Base-by-base conservation (phyloP, 2,329 filamentous ascomycete species). In the Hortaea werneckii region DNA sequence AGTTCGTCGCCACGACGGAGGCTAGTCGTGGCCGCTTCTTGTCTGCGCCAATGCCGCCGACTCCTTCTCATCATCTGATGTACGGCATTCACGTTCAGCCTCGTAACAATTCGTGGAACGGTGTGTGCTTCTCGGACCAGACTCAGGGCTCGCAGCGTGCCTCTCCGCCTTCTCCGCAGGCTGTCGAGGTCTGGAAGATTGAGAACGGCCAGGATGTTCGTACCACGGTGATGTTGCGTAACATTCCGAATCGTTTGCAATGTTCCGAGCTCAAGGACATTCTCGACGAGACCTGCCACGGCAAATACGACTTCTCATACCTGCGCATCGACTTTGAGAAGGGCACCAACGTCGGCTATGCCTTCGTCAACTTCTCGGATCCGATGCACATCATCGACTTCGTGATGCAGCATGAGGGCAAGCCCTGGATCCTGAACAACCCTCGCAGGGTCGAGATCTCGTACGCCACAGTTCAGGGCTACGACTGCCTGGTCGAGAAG, bases 381-480 rank as follows among this genome's bases (percentile, higher is more conserved):
- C 80, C 86, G 0, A 70, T 83, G 49, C 79, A 86, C 63, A 87
- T 92, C 49, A 78, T 87, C 44, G 72, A 80, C 9, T 58, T 64
- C 49, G 86, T 89, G 47, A 76, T 87, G 43, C 72, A 80, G 12
- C 49, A 54, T 41, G 43, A 50, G 35, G 41, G 46, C 40, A 47
- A 48, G 37, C 55, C 46, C 42, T 86, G 83, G 87, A 83, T 84
- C 54, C 83, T 53, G 89, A 85, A 69, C 26, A 39, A 45, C 37
- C 39, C 45, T 29, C 51, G 52, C 34, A 80, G 87, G 41, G 86
- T 87, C 0, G 87, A 94, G 64, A 80, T 96, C 39, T 95, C 89
- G 0, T 98, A 96, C 65, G 92, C 92, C n/a, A 95, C 89, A 9
- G 90, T 95, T 49, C 92, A 98, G 70, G 92, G 92, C 40, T 83